phyloP scores from a whole-genome alignment of 2,329 filamentous ascomycete genomes.

The Ilyonectria destructans region DNA sequence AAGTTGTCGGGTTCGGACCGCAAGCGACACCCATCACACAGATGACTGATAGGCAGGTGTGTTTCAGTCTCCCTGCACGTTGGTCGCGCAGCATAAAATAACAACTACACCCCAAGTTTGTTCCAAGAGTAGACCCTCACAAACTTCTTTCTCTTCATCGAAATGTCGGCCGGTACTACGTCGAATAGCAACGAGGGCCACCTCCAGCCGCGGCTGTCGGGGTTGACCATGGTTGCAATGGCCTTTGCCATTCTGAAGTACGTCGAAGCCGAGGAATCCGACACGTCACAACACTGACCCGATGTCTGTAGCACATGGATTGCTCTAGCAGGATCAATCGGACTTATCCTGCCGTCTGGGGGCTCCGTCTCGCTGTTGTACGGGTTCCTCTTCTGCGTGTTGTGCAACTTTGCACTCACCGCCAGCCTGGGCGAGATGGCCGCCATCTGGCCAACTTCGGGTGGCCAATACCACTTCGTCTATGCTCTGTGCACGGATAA shows the following conservation, averaged over 20 bases:
- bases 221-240: slow-evolving; percentile 61
- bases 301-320: slow-evolving; percentile 43
- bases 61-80: not conserved
- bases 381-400: slow-evolving; percentile 63
- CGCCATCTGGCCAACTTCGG: slow-evolving; percentile 63
- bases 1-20: not conserved
- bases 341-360: slow-evolving; percentile 60
- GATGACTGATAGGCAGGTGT: not conserved
- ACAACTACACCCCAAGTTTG: not conserved
- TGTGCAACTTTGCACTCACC: slow-evolving; percentile 61
- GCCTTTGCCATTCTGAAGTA: slow-evolving; percentile 62
- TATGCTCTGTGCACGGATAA: slow-evolving; percentile 57
- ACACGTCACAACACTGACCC: slow-evolving; percentile 6
- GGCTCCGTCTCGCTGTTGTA: slow-evolving; percentile 61
- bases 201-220: slow-evolving; percentile 57
- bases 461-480: slow-evolving; percentile 64
- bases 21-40: not conserved
- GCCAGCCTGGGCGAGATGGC: slow-evolving; percentile 61
- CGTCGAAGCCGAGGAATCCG: not conserved
- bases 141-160: not conserved
- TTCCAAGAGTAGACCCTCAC: not conserved
- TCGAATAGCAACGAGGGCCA: slow-evolving; percentile 47
- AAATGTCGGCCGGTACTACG: not conserved
- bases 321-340: slow-evolving; percentile 61
- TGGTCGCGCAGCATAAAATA: not conserved